phyloP scores from a whole-genome alignment of 768 basidiomycete species.

The Naematelia encephala region DNA sequence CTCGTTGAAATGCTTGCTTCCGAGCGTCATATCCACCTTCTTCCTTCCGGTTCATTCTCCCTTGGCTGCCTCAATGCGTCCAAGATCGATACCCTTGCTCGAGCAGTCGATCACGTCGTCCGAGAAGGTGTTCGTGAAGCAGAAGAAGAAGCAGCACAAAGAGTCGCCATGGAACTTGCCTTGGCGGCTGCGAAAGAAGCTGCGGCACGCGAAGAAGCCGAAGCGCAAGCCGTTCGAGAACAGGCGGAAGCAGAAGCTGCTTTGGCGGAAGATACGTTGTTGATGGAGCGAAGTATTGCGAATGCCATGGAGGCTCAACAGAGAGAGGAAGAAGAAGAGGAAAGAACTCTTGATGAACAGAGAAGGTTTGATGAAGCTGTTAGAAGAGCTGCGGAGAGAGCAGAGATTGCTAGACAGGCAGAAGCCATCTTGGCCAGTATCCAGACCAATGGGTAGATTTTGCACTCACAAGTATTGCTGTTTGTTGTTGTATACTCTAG shows the following conservation, averaged over 20 bases:
- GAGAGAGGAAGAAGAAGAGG: conserved; percentile 35
- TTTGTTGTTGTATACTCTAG: too few relatives aligned
- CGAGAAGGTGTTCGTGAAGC: conserved; percentile 31
- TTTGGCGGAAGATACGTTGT: conserved; percentile 28
- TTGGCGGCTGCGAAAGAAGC: conserved; percentile 33
- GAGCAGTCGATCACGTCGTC: conserved; percentile 41
- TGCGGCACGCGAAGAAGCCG: conserved; percentile 35
- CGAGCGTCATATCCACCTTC: conserved; percentile 44
- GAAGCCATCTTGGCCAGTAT: conserved; percentile 42
- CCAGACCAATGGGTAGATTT: conserved; percentile 4
- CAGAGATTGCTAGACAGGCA: conserved; percentile 32
- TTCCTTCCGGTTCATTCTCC: conserved; percentile 46
- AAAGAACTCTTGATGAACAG: conserved; percentile 25
- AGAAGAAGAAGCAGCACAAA: conserved; percentile 33
- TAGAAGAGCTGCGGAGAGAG: conserved; percentile 31
- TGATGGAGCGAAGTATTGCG: conserved; percentile 29
- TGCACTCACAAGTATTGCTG: too few relatives aligned
- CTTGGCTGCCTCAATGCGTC: conserved; percentile 46
- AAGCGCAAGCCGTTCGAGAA: conserved; percentile 21
- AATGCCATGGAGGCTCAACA: conserved; percentile 39
- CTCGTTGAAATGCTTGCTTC: conserved; percentile 33
- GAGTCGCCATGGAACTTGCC: conserved; percentile 36
- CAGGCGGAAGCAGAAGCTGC: conserved; percentile 17
- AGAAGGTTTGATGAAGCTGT: conserved; percentile 29
- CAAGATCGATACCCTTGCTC: conserved; percentile 42